phyloP scores from a whole-genome alignment of 2,329 filamentous ascomycete genomes.

The Colletotrichum abscissum region DNA sequence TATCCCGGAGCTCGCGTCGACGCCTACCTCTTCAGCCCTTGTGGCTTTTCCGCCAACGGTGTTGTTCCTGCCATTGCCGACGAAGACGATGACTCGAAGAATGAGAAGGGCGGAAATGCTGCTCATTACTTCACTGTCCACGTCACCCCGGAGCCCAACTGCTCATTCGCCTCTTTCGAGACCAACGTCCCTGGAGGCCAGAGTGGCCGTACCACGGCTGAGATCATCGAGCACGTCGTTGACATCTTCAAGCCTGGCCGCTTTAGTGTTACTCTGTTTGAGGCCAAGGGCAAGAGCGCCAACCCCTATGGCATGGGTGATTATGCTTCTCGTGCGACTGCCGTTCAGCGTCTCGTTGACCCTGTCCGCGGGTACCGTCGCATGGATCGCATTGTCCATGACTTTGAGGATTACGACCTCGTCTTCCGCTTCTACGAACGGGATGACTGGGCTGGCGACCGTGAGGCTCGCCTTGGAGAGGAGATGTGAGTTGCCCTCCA shows the following conservation, averaged over 20 bases:
- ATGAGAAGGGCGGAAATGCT: slow-evolving; percentile 55
- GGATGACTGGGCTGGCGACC: slow-evolving; percentile 76
- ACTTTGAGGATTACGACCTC: slow-evolving; percentile 96
- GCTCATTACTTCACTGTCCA: slow-evolving; percentile 98
- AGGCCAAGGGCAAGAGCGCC: slow-evolving; percentile 76
- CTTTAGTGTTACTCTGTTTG: slow-evolving; percentile 96
- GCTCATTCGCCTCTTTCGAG: slow-evolving; percentile 98
- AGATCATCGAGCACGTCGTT: slow-evolving; percentile 94
- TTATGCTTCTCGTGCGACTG: slow-evolving; percentile 50
- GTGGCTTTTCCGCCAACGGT: slow-evolving; percentile 96
- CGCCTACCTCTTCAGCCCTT: slow-evolving; percentile 95
- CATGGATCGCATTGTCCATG: slow-evolving; percentile 94
- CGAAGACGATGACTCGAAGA: slow-evolving; percentile 50
- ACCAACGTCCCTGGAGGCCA: slow-evolving; percentile 95
- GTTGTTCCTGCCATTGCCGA: slow-evolving; percentile 84
- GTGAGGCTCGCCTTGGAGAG: slow-evolving; percentile 66
- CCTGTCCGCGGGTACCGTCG: slow-evolving; percentile 86
- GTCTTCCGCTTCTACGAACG: slow-evolving; percentile 97
- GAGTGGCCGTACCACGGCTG: slow-evolving; percentile 86
- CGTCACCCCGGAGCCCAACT: slow-evolving; percentile 96
- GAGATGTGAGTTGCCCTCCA: slow-evolving; percentile 44
- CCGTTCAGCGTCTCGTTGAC: slow-evolving; percentile 72
- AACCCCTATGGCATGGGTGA: slow-evolving; percentile 53
- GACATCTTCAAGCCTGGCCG: slow-evolving; percentile 97
- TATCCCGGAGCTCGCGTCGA: slow-evolving; percentile 96